Conservation (phyloP, 2,329 filamentous ascomycete genomes). For the Diaporthe amygdali region DNA sequence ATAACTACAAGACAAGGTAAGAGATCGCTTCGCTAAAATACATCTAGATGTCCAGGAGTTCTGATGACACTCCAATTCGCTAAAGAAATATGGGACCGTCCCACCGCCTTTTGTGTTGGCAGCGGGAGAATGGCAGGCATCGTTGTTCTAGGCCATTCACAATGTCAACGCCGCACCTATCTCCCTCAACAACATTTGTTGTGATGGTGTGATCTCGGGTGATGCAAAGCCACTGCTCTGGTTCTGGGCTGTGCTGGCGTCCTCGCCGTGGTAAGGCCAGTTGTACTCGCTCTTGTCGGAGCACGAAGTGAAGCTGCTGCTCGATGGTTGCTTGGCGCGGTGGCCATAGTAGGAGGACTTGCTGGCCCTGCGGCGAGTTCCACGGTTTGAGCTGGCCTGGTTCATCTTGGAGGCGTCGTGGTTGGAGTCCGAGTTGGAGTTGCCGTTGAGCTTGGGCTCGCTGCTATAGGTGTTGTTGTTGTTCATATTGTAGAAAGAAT, state of each 20-base stretch:
- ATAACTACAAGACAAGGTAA: neutral
- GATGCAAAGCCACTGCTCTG: neutral
- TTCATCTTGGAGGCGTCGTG: neutral
- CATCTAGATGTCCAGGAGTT: neutral
- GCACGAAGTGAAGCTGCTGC: constrained; percentile 5
- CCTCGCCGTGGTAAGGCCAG: neutral
- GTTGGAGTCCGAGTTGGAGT: neutral
- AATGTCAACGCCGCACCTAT: constrained; percentile 13
- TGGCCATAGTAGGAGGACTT: constrained; percentile 11
- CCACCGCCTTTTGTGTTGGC: neutral
- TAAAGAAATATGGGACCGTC: neutral
- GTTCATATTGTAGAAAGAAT: constrained; percentile 6
- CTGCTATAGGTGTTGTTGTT: constrained; percentile 8
- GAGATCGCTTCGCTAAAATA: constrained; percentile 10
- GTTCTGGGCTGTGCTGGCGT: neutral
- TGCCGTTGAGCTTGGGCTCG: neutral
- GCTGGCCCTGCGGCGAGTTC: constrained; percentile 1
- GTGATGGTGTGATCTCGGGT: constrained; percentile 1
- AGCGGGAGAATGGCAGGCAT: neutral
- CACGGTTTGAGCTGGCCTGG: neutral
- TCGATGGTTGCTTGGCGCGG: constrained; percentile 1
- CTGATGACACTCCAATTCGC: neutral
- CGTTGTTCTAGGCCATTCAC: neutral
- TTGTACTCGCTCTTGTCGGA: constrained; percentile 12
- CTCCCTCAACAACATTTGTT: constrained; percentile 6